phyloP scores from a whole-genome alignment of 179 eudicot genomes.

The Gypsophila paniculata region DNA sequence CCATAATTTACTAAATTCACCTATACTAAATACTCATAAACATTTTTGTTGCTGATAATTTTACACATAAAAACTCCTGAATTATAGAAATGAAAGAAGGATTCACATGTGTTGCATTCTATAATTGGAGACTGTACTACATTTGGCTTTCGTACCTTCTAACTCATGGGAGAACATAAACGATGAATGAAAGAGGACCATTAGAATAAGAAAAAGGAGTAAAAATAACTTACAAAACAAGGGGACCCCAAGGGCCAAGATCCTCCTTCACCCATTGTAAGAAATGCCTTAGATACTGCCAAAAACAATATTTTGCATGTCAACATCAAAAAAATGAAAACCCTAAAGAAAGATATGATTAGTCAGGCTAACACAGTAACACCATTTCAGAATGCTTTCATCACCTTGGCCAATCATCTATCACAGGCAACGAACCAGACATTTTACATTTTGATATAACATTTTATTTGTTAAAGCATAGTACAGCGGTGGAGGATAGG shows the following conservation, averaged over 20 bases:
- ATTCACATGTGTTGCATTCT: neutral
- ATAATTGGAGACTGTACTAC: neutral
- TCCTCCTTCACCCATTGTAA: slow-evolving; percentile 81
- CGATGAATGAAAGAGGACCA: slow-evolving; percentile 1
- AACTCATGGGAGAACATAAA: neutral
- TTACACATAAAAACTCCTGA: neutral
- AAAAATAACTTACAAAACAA: slow-evolving; percentile 65
- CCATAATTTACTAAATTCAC: neutral
- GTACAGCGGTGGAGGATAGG: neutral
- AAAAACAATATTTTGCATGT: slow-evolving; percentile 18
- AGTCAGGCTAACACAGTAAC: neutral
- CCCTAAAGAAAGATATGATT: neutral
- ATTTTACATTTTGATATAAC: neutral
- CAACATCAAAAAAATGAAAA: slow-evolving; percentile 11
- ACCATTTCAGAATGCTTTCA: neutral
- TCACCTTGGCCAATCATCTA: neutral
- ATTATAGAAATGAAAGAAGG: slow-evolving; percentile 3
- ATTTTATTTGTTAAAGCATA: neutral
- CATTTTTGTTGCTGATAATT: neutral
- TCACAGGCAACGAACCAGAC: neutral
- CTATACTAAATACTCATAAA: neutral
- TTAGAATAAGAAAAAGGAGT: neutral
- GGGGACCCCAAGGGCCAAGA: slow-evolving; percentile 97
- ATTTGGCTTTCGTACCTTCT: neutral
- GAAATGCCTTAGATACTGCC: slow-evolving; percentile 74